These are phyloP conservation scores for Solanum hybrid DNA, from an alignment of 305 asterid species.

Conservation along the genomic window DNA sequence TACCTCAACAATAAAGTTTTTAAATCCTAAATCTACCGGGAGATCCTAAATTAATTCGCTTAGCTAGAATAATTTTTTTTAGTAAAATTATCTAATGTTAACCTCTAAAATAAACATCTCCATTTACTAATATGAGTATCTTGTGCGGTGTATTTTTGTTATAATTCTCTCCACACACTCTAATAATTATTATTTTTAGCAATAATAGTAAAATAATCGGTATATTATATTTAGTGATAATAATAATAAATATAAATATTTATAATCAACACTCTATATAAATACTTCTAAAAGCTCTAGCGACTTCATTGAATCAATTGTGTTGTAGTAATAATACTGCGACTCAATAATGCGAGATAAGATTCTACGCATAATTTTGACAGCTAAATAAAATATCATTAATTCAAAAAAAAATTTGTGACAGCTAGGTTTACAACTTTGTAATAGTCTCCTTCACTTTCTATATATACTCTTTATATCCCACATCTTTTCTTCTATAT, in stretches of 20 bases:
- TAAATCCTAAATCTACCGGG: neutral
- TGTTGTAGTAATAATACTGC: too few relatives aligned
- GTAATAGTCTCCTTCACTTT: neutral
- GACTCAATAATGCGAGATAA: neutral
- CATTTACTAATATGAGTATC: neutral
- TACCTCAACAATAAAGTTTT: neutral
- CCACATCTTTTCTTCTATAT: neutral
- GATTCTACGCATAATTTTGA: neutral
- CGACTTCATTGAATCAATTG: too few relatives aligned
- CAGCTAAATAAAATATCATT: neutral
- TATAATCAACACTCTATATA: too few relatives aligned
- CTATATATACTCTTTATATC: slow-evolving; percentile 30
- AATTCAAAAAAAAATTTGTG: neutral
- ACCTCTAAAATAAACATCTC: neutral
- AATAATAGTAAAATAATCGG: too few relatives aligned
- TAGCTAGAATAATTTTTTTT: neutral
- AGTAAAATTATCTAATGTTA: neutral
- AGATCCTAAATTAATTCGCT: too few relatives aligned
- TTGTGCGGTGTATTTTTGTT: neutral
- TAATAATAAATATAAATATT: too few relatives aligned
- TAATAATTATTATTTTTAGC: too few relatives aligned
- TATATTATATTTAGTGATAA: too few relatives aligned
- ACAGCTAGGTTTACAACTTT: slow-evolving; percentile 21
- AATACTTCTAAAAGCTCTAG: neutral
- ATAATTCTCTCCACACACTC: neutral